These are phyloP conservation scores for Boletellus emodensis DNA, from an alignment of 768 basidiomycete species.

Conservation along the genomic window DNA sequence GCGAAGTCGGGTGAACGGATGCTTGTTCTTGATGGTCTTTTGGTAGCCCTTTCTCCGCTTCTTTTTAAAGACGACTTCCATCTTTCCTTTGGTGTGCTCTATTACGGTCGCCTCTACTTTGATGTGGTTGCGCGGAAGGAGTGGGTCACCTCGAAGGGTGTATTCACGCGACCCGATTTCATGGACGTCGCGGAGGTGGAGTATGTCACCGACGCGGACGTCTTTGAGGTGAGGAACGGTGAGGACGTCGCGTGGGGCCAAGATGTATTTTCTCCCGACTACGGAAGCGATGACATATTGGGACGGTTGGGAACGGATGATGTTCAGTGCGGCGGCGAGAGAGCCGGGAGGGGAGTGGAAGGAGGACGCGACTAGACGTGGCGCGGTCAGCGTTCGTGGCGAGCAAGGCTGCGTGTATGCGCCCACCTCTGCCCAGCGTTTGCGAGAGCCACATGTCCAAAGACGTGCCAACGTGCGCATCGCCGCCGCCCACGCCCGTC, in stretches of 20 bases:
- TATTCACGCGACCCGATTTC: conserved; percentile 96
- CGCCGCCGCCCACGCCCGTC: background rate
- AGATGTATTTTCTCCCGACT: conserved; percentile 82
- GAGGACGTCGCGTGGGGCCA: conserved; percentile 87
- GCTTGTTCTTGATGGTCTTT: conserved; percentile 90
- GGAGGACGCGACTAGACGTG: conserved; percentile 15
- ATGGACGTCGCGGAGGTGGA: conserved; percentile 80
- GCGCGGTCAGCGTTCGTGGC: conserved; percentile 1
- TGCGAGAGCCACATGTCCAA: conserved; percentile 27
- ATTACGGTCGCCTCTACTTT: conserved; percentile 86
- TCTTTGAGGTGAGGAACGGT: conserved; percentile 90
- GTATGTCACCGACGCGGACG: conserved; percentile 78
- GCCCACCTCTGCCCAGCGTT: conserved; percentile 22
- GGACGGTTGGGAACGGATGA: conserved; percentile 87
- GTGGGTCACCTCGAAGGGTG: conserved; percentile 77
- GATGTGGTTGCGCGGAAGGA: conserved; percentile 62
- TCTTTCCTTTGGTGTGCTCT: conserved; percentile 92
- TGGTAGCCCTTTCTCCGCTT: conserved; percentile 98
- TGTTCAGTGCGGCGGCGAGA: conserved; percentile 62
- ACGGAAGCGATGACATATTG: conserved; percentile 90
- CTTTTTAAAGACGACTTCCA: conserved; percentile 93
- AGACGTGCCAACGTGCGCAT: conserved; percentile 3
- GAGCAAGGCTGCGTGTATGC: background rate
- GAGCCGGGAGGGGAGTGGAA: conserved; percentile 31
- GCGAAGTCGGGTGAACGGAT: conserved; percentile 91